phyloP scores from a whole-genome alignment of 2,329 filamentous ascomycete genomes.

The Ascochyta viciae-villosae region DNA sequence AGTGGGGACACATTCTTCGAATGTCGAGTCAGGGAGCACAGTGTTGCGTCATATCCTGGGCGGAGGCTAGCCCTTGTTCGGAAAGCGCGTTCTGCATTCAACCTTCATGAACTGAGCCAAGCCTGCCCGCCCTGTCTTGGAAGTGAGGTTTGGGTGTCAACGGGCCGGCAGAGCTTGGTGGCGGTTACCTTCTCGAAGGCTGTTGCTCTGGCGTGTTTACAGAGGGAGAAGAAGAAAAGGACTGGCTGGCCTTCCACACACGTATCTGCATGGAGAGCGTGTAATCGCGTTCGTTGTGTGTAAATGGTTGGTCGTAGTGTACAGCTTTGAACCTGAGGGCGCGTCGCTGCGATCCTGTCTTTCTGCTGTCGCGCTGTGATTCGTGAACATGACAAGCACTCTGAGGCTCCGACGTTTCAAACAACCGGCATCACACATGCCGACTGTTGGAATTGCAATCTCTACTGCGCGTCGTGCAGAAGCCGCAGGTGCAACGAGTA shows the following conservation, averaged over 20 bases:
- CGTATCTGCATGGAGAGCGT: neutral
- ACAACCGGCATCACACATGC: slow-evolving; percentile 3
- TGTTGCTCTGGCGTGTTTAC: slow-evolving; percentile 3
- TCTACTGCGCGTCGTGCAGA: slow-evolving; percentile 22
- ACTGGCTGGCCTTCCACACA: neutral
- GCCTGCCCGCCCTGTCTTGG: slow-evolving; percentile 7
- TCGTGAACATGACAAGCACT: neutral
- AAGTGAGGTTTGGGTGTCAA: slow-evolving; percentile 2
- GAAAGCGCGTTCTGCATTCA: slow-evolving; percentile 4
- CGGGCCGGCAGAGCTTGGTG: slow-evolving; percentile 5
- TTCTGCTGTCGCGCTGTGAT: neutral
- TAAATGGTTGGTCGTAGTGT: slow-evolving; percentile 4
- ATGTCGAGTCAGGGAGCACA: slow-evolving; percentile 9
- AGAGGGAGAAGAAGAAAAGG: too few species aligned
- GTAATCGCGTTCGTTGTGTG: slow-evolving; percentile 1
- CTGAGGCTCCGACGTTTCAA: slow-evolving; percentile 8
- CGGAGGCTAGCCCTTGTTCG: slow-evolving; percentile 5
- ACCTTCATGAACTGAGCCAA: slow-evolving; percentile 7
- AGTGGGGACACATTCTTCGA: slow-evolving; percentile 8
- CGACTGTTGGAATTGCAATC: slow-evolving; percentile 10
- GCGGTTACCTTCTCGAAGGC: neutral
- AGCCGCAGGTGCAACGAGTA: slow-evolving; percentile 17
- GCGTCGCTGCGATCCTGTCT: slow-evolving; percentile 21
- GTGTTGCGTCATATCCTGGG: slow-evolving; percentile 16
- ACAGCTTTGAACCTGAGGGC: slow-evolving; percentile 17